Base-by-base conservation (phyloP, 257 asterid genomes). In the Eucommia ulmoides region DNA sequence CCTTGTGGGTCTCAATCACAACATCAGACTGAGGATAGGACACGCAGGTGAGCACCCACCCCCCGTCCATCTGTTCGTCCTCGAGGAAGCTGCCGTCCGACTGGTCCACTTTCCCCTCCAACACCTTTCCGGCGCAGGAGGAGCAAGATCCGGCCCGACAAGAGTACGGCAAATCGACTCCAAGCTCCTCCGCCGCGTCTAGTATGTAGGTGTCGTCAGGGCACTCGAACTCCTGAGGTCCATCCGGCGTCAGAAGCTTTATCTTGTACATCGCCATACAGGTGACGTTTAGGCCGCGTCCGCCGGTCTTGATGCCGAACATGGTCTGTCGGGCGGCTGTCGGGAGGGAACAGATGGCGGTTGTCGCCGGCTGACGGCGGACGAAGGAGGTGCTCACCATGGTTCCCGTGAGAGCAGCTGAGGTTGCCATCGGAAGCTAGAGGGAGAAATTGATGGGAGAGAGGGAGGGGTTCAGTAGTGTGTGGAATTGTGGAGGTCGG, bases 131-230 rank as follows among this genome's bases (percentile, higher is more conserved):
- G 33, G 83, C 88, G 66, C 95, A 88, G 11, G 88, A 71, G 50
- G 95, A 88, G 76, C 97, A 88, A 0, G 97, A 74, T 0, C 95
- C 95, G 6, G 95, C 83, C 48, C 97, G 78, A 86, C 97, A 88
- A 0, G 95, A 84, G 79, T 65, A 84, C 0, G 97, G 95, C 29
- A 81, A 65, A 0, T 83, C 96, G 3, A 59, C 2, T 0, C 88
- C 97, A 1, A 1, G 2, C 17, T 88, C 88, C 70, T 88, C 97
- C n/a, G 88, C 91, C 21, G 42, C 50, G 56, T 88, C 97, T 1
- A 88, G 79, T 61, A 88, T 62, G 93, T 76, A 78, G 0, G 12
- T 58, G 33, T 83, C 91, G 20, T 66, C 75, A 0, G 63, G 56
- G 71, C 84, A 71, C 1, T 61, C 53, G 67, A 79, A 69, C 19